Evolutionary conservation across 768 basidiomycete species (phyloP), one percentile per base, ranked within the genome.

Genomic region (Piloderma croceum): DNA sequence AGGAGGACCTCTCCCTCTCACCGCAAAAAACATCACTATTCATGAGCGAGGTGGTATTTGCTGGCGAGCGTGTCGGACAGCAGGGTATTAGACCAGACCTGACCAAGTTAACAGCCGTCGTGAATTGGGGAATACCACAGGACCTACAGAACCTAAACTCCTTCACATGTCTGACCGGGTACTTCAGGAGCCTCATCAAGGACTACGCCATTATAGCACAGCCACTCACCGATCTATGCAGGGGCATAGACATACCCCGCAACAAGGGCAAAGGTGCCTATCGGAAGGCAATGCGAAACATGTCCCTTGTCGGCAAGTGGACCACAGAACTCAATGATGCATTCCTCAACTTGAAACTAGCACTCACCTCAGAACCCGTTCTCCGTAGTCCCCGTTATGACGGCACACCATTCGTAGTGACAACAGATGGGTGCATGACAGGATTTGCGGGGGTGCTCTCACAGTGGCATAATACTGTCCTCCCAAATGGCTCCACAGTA

Each of bases 381-480:
- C 46, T 69, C 2, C 29, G 42, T 18, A 45, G 48, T 0, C 63
- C 63, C 1, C 32, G 45, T 6, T 71, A 43, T 29, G 62, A 69
- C 34, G 60, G 61, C 1, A 53, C 50, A 12, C 61, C 51, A 1
- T 71, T 71, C 43, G 54, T 66, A 3, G 42, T 68, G 5, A 63
- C 57, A 1, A 63, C 58, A 0, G 62, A 69, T 35, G 62, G 57
- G 0, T 60, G 49, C 19, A 58, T 61, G 36, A 45, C 52, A 11
- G 63, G 54, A 0, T 68, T 68, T 40, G 64, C 51, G 1, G 65
- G 46, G 2, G 44, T 63, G 0, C 44, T 68, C 3, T 23, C 58
- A 0, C 68, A 68, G 37, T 23, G 36, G 2, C 38, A 49, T 10
- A 39, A 38, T 5, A 49, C 46, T 11, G 39, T 39, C 3, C 34